Conservation (phyloP, 2,329 filamentous ascomycete species). For the Pseudonectria foliicola region DNA sequence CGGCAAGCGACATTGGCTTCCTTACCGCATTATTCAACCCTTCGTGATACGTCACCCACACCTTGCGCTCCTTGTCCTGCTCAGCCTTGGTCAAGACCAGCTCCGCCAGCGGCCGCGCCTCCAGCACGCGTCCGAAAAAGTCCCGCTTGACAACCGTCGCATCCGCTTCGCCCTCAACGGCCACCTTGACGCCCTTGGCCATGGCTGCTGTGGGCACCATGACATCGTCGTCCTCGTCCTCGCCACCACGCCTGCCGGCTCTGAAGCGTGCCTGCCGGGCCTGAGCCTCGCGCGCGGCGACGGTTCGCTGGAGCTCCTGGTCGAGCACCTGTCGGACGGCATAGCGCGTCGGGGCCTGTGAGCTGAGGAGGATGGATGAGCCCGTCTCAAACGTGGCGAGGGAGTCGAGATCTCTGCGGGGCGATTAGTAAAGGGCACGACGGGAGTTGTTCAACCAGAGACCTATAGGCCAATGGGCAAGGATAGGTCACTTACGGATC, state of each 20-base stretch:
- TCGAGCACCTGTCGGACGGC: conserved; percentile 90
- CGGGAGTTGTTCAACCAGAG: too few relatives aligned
- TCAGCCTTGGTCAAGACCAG: conserved; percentile 32
- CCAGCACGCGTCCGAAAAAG: conserved; percentile 75
- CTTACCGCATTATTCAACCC: conserved; percentile 87
- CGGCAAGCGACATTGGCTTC: conserved; percentile 75
- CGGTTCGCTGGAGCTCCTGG: conserved; percentile 75
- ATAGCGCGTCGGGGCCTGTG: conserved; percentile 72
- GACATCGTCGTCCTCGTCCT: conserved; percentile 21
- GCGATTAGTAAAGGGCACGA: conserved; percentile 11
- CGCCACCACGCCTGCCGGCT: conserved; percentile 33
- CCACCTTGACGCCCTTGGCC: conserved; percentile 26
- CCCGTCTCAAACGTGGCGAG: conserved; percentile 69
- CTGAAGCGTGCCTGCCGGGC: conserved; percentile 58
- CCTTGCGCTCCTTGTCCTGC: conserved; percentile 47
- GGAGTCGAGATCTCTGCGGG: conserved; percentile 60
- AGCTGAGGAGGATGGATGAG: conserved; percentile 45
- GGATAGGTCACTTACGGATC: conserved; percentile 64
- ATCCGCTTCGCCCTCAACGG: conserved; percentile 25
- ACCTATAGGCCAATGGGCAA: not conserved
- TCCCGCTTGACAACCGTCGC: conserved; percentile 57
- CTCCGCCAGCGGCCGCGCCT: conserved; percentile 31
- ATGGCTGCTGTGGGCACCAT: conserved; percentile 32
- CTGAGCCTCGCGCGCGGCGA: conserved; percentile 57
- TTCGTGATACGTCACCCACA: conserved; percentile 87